phyloP scores from a whole-genome alignment of 176 grass and related monocot genomes.

The Oryza meyeriana region DNA sequence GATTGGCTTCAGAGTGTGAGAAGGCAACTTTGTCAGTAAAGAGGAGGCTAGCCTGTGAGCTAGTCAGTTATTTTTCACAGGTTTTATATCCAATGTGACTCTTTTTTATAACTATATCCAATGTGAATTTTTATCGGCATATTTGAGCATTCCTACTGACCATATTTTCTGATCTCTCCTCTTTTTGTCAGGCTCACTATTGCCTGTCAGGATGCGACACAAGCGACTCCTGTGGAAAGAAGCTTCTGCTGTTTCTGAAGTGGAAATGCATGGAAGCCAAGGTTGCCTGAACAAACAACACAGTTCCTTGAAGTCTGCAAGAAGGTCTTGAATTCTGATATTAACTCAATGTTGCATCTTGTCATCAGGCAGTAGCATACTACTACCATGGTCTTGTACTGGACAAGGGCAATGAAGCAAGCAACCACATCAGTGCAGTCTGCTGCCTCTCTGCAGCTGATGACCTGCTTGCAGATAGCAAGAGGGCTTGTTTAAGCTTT shows the following conservation, averaged over 20 bases:
- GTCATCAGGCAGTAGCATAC: constrained; percentile 71
- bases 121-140: background rate
- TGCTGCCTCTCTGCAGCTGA: constrained; percentile 85
- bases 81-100: constrained; percentile 38
- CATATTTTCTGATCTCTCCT: constrained; percentile 8
- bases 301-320: background rate
- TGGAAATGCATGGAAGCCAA: constrained; percentile 98
- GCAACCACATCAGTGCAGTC: constrained; percentile 66
- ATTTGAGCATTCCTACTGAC: background rate
- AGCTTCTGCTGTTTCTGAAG: constrained; percentile 84
- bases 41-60: constrained; percentile 88
- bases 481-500: constrained; percentile 85
- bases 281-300: constrained; percentile 39
- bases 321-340: background rate
- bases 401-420: constrained; percentile 68
- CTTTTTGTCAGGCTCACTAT: constrained; percentile 71
- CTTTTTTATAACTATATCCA: background rate
- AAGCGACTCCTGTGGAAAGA: constrained; percentile 74
- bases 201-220: constrained; percentile 76
- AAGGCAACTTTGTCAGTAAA: constrained; percentile 95
- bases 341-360: constrained; percentile 13
- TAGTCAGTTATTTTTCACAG: constrained; percentile 86
- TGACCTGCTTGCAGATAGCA: constrained; percentile 73
- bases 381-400: constrained; percentile 85
- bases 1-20: constrained; percentile 81